Base-by-base conservation (phyloP, 1,139 yeast species). In the Yamadazyma diddensiae region DNA sequence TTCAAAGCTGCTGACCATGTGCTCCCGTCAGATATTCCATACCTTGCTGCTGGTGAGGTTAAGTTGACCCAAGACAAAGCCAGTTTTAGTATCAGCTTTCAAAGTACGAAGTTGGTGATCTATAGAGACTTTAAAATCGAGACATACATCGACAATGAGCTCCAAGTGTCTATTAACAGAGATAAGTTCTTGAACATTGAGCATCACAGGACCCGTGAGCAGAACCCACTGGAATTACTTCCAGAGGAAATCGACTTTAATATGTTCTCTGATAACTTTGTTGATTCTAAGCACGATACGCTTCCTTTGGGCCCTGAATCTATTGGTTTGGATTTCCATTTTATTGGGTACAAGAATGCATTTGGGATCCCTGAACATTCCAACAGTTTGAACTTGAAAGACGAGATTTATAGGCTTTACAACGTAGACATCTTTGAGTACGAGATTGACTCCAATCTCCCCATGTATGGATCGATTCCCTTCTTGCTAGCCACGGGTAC, bases 321-420 rank as follows among this genome's bases (percentile, higher is more conserved):
- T 0, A 69, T 92, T 23, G 96, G 82, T 0, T 42, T 85, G 26
- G 99, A 92, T 54, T 71, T 88, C 37, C 59, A 77, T 0, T 82
- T 92, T 46, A 53, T 59, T 4, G 79, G 77, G 1, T 82, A 70
- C 47, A 55, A 65, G 8, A 71, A 82, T 46, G 82, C 87, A 1
- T 92, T 77, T 52, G 99, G 99, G 15, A 82, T 92, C 31, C 97
- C 98, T 0, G 98, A 92, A 55, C 98, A 92, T 53, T 90, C 97
- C 0, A 95, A 86, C 47, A 65, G 82, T 1, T 60, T 92, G 38
- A 71, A 81, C 15, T 65, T 92, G 44, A 73, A 78, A 37, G 92
- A 84, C 45, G 87, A 97, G 0, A 73, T 70, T 26, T 92, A 92
- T 57, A 70, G 98, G 28, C 63, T 92, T 29, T 94, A 62, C 65